Evolutionary conservation across 331 rosid species (phyloP).

Genomic region (Phaseolus coccineus): DNA sequence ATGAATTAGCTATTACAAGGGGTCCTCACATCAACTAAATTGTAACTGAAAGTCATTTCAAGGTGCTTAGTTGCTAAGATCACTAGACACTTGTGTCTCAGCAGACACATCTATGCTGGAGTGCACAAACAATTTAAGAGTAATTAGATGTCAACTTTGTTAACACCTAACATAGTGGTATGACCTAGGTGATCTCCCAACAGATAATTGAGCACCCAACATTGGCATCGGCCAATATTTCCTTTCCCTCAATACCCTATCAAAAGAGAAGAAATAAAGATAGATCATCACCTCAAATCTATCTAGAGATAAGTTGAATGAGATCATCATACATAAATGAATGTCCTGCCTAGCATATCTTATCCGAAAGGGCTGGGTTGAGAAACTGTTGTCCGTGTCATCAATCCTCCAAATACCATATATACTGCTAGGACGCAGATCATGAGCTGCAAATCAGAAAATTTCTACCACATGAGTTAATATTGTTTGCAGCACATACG

Average conservation of each 20-base stretch:
- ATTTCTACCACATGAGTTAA: not conserved
- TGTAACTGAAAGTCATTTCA: not conserved
- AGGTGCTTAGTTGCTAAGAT: not conserved
- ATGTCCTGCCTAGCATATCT: slow-evolving; percentile 89
- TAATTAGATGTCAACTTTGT: slow-evolving; percentile 20
- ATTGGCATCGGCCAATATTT: not conserved
- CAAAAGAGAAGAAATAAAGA: slow-evolving; percentile 11
- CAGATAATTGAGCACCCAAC: slow-evolving; percentile 1
- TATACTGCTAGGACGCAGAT: slow-evolving; percentile 63
- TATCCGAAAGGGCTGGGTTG: slow-evolving; percentile 83
- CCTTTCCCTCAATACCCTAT: not conserved
- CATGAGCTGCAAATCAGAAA: slow-evolving; percentile 68
- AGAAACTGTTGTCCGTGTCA: slow-evolving; percentile 85
- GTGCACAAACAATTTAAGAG: not conserved
- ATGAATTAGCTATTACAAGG: not conserved
- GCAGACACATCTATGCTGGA: not conserved
- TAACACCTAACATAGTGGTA: not conserved
- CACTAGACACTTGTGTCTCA: not conserved
- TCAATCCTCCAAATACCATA: slow-evolving; percentile 86
- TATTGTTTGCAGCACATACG: slow-evolving; percentile 10
- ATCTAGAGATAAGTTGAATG: slow-evolving; percentile 67
- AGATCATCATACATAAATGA: slow-evolving; percentile 78
- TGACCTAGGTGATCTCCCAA: not conserved
- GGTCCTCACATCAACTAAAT: not conserved
- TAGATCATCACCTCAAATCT: slow-evolving; percentile 62